Conservation (phyloP, 2,329 filamentous ascomycete genomes). For the Colletotrichum sp. region DNA sequence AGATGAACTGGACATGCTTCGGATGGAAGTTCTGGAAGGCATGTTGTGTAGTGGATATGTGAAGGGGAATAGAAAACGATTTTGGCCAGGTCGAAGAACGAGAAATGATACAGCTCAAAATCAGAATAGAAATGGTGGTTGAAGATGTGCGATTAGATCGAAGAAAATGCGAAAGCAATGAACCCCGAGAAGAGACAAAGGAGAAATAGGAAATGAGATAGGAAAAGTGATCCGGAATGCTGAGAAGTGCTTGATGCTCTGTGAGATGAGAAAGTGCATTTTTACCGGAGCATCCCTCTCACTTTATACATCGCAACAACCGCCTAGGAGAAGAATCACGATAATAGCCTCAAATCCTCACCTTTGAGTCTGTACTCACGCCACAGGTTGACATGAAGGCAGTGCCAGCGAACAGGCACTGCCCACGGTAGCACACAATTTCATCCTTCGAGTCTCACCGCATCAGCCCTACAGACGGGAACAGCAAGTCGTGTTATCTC, state of each 20-base stretch:
- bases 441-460: background rate
- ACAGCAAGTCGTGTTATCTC: background rate
- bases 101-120: fast-evolving
- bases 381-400: background rate
- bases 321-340: background rate
- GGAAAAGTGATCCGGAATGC: background rate
- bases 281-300: background rate
- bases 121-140: fast-evolving
- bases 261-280: background rate
- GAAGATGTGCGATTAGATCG: background rate
- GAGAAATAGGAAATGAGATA: background rate
- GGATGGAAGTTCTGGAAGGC: background rate
- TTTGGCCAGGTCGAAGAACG: background rate
- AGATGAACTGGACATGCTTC: background rate
- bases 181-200: background rate
- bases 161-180: background rate
- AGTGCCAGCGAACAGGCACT: background rate
- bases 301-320: background rate
- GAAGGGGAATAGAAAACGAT: background rate
- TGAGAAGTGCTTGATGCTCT: background rate
- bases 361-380: background rate
- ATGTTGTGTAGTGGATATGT: background rate
- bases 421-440: background rate
- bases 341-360: background rate
- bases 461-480: background rate